Base-by-base conservation (phyloP, 768 basidiomycete genomes). In the Macrolepiota fuliginosa region DNA sequence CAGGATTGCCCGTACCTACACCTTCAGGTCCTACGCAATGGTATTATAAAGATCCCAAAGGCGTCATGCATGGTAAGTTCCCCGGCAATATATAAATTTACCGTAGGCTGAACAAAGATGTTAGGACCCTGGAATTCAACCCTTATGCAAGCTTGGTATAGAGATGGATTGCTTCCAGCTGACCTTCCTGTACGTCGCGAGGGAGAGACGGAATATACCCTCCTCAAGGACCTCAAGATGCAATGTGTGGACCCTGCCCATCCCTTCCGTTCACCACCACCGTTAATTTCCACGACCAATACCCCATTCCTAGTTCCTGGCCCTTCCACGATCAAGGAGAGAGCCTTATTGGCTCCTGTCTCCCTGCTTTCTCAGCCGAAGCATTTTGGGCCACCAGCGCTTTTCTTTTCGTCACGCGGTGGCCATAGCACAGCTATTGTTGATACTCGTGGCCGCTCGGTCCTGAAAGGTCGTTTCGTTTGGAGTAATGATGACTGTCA, bases 71-170 rank as follows among this genome's bases (percentile, higher is more conserved):
- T 73, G 92, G 92, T 91, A 64, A 68, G 85, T 72, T 25, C 17
- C 40, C 62, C 25, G 50, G 35, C 40, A 46, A 68, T 68, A 56
- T 66, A 49, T 39, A 22, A 24, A 50, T 50, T 19, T 40, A 29
- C 37, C 3, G 24, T 19, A n/a, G 22, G 36, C 54, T 54, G 12
- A 61, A 12, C 15, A 24, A 22, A 22, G 17, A 12, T 63, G 40
- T 54, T 62, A 93, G 92, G 92, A 37, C 92, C 92, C 22, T 94
- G 92, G 92, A 91, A 90, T 69, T 80, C 89, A n/a, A 83, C 86
- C 24, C 78, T 93, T 50, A 94, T 94, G 92, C 91, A 94, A 69
- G 83, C 87, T 3, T 94, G 92, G 92, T 92, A 90, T 69, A 90
- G 89, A 68, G 92, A 94, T 63, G 90, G 90, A 9, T 72, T 92